A percentile compares a stretch with the other conserved stretches of the same genome.
Evolutionary conservation across 495 filamentous ascomycete genomes (phyloP).

Genomic region (Tuber brumale): DNA sequence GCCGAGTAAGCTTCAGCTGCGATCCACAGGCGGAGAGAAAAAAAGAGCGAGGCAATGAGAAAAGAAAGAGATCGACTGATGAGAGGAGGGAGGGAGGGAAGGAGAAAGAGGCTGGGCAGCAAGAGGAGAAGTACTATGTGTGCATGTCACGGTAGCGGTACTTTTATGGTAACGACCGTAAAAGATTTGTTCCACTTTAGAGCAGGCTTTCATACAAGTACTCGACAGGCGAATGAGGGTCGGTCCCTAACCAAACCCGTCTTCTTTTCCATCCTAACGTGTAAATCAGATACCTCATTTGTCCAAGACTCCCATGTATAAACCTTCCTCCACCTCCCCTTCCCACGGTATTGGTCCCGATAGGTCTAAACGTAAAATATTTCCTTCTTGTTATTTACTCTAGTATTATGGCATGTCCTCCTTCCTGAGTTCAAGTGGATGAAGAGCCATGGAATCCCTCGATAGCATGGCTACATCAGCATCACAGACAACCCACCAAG

Average conservation of each 20-base stretch:
- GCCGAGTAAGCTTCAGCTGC: background rate
- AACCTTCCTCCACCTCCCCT: background rate
- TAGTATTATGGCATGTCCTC: background rate
- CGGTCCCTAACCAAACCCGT: background rate
- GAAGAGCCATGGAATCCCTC: background rate
- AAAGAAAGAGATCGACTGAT: constrained; percentile 22
- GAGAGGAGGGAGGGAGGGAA: constrained; percentile 11
- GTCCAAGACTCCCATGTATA: background rate
- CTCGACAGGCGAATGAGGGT: background rate
- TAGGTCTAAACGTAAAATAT: background rate
- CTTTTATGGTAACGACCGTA: background rate
- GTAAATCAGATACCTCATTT: constrained; percentile 1
- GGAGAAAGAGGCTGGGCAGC: constrained; percentile 10
- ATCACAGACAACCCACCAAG: background rate
- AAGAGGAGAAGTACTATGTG: constrained; percentile 14
- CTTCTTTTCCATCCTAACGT: background rate
- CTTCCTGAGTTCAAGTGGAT: background rate
- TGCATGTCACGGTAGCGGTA: background rate
- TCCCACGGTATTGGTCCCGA: background rate
- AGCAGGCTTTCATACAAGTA: background rate
- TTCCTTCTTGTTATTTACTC: background rate
- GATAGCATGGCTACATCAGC: background rate
- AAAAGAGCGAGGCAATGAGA: constrained; percentile 31
- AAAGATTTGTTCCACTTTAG: background rate
- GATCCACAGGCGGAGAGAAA: constrained; percentile 12